phyloP scores from a whole-genome alignment of 1,139 yeast genomes.

The Pneumocystis canis region DNA sequence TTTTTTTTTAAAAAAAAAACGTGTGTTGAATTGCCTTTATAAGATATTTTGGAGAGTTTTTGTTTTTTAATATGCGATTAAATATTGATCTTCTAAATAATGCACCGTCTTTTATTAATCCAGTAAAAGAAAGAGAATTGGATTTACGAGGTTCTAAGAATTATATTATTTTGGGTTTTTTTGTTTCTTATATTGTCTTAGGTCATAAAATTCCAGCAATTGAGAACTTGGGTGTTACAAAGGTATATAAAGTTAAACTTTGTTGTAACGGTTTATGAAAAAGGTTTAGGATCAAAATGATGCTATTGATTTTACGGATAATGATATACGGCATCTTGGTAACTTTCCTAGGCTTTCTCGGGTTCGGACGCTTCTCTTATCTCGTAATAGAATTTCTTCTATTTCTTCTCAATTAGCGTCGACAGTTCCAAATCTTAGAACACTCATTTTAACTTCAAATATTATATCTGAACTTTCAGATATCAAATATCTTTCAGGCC shows the following conservation, averaged over 20 bases:
- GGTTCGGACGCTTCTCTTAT: conserved; percentile 39
- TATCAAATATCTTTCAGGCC: conserved; percentile 27
- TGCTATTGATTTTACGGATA: conserved; percentile 53
- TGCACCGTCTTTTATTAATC: conserved; percentile 39
- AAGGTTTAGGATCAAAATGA: conserved; percentile 29
- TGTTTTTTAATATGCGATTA: conserved; percentile 32
- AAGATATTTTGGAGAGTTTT: neutral
- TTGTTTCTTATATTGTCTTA: conserved; percentile 2
- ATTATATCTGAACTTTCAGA: conserved; percentile 31
- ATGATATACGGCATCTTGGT: conserved; percentile 41
- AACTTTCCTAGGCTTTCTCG: conserved; percentile 36
- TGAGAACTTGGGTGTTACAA: conserved; percentile 31
- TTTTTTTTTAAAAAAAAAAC: neutral
- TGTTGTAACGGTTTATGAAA: neutral
- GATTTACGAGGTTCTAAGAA: conserved; percentile 26
- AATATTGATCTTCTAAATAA: conserved; percentile 35
- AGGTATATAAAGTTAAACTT: conserved; percentile 12
- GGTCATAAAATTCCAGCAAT: conserved; percentile 28
- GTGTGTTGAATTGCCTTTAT: neutral
- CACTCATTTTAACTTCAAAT: conserved; percentile 43
- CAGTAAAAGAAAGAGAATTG: conserved; percentile 33
- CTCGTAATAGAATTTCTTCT: conserved; percentile 39
- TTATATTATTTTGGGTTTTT: neutral
- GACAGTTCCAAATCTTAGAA: conserved; percentile 33
- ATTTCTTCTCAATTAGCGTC: conserved; percentile 27